phyloP scores from a whole-genome alignment of 768 basidiomycete genomes.

The Boletus reticulatus region DNA sequence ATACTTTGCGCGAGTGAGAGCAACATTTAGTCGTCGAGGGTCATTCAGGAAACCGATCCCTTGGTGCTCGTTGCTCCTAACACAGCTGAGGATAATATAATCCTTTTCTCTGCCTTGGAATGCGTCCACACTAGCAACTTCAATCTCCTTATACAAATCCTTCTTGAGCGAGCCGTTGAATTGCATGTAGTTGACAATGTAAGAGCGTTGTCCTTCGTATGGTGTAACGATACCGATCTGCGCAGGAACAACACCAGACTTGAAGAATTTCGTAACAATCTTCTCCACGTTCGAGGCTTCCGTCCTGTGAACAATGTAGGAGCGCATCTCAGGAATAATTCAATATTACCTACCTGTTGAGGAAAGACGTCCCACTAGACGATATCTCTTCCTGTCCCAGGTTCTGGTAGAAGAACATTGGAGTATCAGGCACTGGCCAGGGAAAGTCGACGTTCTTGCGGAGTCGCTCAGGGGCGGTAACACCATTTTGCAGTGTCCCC shows the following conservation, averaged over 20 bases:
- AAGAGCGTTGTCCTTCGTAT: slow-evolving; percentile 97
- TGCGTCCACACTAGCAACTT: slow-evolving; percentile 97
- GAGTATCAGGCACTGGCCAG: slow-evolving; percentile 95
- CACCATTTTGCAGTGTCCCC: slow-evolving; percentile 97
- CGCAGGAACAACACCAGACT: slow-evolving; percentile 90
- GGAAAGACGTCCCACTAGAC: slow-evolving; percentile 96
- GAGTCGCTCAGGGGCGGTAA: slow-evolving; percentile 95
- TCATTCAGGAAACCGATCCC: slow-evolving; percentile 99
- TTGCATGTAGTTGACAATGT: slow-evolving; percentile 99
- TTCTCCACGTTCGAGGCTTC: slow-evolving; percentile 99
- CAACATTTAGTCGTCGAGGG: slow-evolving; percentile 93
- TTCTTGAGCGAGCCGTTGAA: slow-evolving; percentile 99
- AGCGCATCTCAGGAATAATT: neutral
- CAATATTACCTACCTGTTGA: slow-evolving; percentile 64
- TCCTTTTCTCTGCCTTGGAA: slow-evolving; percentile 99
- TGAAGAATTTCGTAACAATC: slow-evolving; percentile 99
- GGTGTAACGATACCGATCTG: slow-evolving; percentile 99
- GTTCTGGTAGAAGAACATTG: slow-evolving; percentile 99
- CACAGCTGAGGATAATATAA: slow-evolving; percentile 97
- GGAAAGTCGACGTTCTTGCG: slow-evolving; percentile 99
- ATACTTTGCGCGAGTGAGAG: slow-evolving; percentile 95
- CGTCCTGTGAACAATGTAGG: slow-evolving; percentile 54
- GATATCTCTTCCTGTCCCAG: slow-evolving; percentile 98
- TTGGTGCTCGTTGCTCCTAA: slow-evolving; percentile 98
- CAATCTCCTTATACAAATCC: slow-evolving; percentile 98